phyloP scores from a whole-genome alignment of 2,329 filamentous ascomycete genomes.

The Dactylellina haptotyla region DNA sequence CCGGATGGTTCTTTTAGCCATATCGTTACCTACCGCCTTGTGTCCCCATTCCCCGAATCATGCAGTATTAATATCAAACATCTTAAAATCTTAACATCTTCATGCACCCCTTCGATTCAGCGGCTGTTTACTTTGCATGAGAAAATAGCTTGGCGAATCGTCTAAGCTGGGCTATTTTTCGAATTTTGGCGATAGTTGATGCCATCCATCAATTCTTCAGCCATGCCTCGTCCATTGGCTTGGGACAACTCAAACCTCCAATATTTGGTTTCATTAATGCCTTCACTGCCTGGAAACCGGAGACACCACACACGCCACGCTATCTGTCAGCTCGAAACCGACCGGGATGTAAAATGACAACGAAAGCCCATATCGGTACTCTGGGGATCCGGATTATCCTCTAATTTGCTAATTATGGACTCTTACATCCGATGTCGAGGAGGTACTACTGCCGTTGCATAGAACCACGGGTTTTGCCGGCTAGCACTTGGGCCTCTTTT shows the following conservation, averaged over 20 bases:
- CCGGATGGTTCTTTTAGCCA: conserved; percentile 46
- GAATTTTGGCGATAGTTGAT: conserved; percentile 18
- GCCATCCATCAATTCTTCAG: neutral
- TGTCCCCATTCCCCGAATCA: conserved; percentile 52
- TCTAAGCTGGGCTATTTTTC: neutral
- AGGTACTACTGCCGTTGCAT: conserved; percentile 9
- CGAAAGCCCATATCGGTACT: neutral
- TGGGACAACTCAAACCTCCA: conserved; percentile 39
- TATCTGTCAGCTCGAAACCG: conserved; percentile 52
- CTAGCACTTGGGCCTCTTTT: conserved; percentile 12
- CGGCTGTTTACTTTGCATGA: conserved; percentile 52
- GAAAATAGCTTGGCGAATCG: neutral
- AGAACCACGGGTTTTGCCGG: conserved; percentile 37
- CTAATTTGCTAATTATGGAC: conserved; percentile 42
- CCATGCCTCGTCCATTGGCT: conserved; percentile 35
- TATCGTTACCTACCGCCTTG: conserved; percentile 46
- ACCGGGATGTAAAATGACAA: conserved; percentile 20
- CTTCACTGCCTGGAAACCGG: conserved; percentile 13
- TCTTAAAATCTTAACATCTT: conserved; percentile 40
- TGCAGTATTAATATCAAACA: conserved; percentile 47
- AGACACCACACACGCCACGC: conserved; percentile 29
- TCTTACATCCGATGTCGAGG: conserved; percentile 35
- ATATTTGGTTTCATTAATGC: conserved; percentile 44
- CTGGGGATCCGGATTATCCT: conserved; percentile 49
- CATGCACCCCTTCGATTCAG: conserved; percentile 24